Percentiles rank a stretch among this genome's conserved stretches.
Conservation (phyloP, 176 grass and related monocot species). For the Thinopyrum elongatum region DNA sequence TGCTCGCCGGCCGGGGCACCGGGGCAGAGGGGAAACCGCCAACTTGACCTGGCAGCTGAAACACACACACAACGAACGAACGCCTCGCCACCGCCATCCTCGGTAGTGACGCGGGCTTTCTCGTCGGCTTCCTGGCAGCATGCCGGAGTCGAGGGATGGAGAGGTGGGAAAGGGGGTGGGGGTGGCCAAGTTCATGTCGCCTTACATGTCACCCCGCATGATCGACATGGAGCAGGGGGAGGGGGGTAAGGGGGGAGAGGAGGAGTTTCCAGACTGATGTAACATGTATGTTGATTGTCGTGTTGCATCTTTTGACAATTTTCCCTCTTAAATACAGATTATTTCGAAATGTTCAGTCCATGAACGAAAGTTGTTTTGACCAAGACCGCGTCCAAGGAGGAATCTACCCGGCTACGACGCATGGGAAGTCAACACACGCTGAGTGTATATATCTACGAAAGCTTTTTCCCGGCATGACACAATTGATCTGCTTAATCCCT, state of each 20-base stretch:
- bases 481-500: neutral
- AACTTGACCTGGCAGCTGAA: too few species aligned
- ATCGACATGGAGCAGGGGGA: too few species aligned
- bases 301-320: neutral
- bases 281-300: neutral
- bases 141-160: too few species aligned
- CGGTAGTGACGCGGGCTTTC: neutral
- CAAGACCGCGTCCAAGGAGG: conserved; percentile 17
- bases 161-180: too few species aligned
- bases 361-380: neutral
- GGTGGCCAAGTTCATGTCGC: too few species aligned
- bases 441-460: neutral
- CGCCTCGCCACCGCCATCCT: neutral
- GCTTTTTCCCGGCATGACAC: neutral
- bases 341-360: neutral
- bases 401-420: neutral
- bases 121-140: neutral
- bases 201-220: too few species aligned
- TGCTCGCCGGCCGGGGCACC: too few species aligned
- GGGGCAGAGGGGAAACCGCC: too few species aligned
- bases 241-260: too few species aligned
- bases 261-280: too few species aligned
- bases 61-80: too few species aligned
- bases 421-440: conserved; percentile 9
- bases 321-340: neutral